Conservation (phyloP, 805 yeast species). For the Teunomyces tritomae region DNA sequence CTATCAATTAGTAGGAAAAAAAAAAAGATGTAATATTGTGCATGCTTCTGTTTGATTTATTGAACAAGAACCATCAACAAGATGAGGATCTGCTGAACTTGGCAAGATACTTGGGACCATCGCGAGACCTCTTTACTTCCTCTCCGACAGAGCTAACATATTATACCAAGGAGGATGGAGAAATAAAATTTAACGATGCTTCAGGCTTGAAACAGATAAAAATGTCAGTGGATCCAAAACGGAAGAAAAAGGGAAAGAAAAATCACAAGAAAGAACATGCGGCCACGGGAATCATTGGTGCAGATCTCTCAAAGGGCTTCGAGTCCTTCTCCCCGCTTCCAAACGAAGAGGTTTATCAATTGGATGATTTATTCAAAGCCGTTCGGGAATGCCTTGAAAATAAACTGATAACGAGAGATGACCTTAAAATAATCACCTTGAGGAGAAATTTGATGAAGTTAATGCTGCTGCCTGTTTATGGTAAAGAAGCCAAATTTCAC, state of each 20-base stretch:
- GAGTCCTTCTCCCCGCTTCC: constrained; percentile 10
- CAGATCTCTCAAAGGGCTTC: constrained; percentile 17
- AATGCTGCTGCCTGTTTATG: constrained; percentile 19
- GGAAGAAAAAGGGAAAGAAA: neutral
- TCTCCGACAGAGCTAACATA: neutral
- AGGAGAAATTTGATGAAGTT: constrained; percentile 18
- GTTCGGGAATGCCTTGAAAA: constrained; percentile 10
- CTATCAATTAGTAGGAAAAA: neutral
- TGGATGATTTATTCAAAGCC: constrained; percentile 13
- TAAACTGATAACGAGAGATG: neutral
- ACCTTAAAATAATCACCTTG: constrained; percentile 13
- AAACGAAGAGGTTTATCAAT: constrained; percentile 11
- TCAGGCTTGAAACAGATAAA: constrained; percentile 6
- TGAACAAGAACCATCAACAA: neutral
- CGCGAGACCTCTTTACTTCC: neutral
- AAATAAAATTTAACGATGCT: constrained; percentile 5
- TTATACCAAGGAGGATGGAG: neutral
- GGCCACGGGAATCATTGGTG: constrained; percentile 14
- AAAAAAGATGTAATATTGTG: neutral
- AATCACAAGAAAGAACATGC: constrained; percentile 4
- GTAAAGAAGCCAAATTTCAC: constrained; percentile 13
- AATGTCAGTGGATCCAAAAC: neutral
- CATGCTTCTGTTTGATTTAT: neutral
- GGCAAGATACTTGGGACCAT: neutral
- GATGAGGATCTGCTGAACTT: neutral